These are phyloP conservation scores for Tetradesmus obliquus DNA, from an alignment of 139 green algal species.

Conservation along the genomic window DNA sequence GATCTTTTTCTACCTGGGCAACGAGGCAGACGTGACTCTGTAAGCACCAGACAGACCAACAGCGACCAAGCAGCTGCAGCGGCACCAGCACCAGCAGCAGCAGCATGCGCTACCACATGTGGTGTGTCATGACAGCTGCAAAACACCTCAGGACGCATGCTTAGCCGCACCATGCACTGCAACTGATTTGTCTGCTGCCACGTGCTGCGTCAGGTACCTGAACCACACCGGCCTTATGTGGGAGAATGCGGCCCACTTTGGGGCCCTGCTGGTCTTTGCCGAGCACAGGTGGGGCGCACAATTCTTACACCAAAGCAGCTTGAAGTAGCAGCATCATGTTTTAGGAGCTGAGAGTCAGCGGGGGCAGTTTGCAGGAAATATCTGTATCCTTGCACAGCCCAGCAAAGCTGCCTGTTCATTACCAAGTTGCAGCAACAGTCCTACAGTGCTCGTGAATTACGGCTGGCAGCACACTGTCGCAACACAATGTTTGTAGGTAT, in stretches of 20 bases:
- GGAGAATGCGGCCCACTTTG: conserved; percentile 75
- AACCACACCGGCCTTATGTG: conserved; percentile 89
- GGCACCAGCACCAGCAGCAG: not conserved
- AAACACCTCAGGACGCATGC: too few species aligned
- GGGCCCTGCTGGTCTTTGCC: conserved; percentile 76
- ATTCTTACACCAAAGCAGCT: not conserved
- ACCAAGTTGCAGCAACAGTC: too few species aligned
- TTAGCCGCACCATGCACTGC: not conserved
- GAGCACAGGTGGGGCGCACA: conserved; percentile 71
- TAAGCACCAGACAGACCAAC: conserved; percentile 34
- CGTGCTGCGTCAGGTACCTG: conserved; percentile 62
- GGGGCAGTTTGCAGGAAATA: not conserved
- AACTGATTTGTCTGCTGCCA: not conserved
- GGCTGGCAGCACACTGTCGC: too few species aligned
- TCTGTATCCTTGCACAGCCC: too few species aligned
- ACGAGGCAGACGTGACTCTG: conserved; percentile 89
- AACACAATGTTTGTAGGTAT: not conserved
- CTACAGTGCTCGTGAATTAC: too few species aligned
- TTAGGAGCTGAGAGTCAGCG: not conserved
- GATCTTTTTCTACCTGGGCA: conserved; percentile 93
- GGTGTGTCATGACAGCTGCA: too few species aligned
- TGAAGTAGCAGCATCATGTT: not conserved
- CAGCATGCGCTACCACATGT: not conserved
- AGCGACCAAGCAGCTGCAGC: not conserved
- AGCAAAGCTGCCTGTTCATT: too few species aligned